Percentiles rank a stretch among this genome's conserved stretches.
Evolutionary conservation across 2,329 filamentous ascomycete species (phyloP).

Genomic region (Harringtonia aguacate): DNA sequence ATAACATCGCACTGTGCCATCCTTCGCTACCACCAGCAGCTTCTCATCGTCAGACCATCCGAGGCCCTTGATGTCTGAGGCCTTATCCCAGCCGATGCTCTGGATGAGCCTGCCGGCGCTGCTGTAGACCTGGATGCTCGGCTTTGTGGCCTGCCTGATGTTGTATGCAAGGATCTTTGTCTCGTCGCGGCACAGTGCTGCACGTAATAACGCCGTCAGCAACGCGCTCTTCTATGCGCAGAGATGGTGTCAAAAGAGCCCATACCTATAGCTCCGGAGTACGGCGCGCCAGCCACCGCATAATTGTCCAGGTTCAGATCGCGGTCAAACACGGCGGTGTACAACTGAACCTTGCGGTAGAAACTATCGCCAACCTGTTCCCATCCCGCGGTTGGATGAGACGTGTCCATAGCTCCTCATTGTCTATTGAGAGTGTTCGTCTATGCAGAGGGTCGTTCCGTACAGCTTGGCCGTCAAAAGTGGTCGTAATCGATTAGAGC

Average conservation of each 20-base stretch:
- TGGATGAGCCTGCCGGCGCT: constrained; percentile 82
- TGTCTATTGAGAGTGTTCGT: background rate
- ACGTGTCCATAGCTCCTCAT: constrained; percentile 36
- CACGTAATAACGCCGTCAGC: background rate
- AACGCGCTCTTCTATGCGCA: background rate
- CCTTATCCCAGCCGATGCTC: constrained; percentile 84
- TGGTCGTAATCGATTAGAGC: too few species aligned
- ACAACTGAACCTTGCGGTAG: constrained; percentile 90
- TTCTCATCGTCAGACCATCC: constrained; percentile 97
- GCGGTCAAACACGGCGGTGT: constrained; percentile 85
- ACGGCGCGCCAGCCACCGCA: constrained; percentile 81
- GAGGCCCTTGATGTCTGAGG: constrained; percentile 64
- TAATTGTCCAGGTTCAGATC: constrained; percentile 94
- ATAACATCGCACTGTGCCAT: constrained; percentile 85
- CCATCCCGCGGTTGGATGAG: constrained; percentile 77
- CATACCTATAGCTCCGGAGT: constrained; percentile 85
- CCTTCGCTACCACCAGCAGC: constrained; percentile 75
- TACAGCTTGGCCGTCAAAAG: too few species aligned
- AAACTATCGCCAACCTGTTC: constrained; percentile 86
- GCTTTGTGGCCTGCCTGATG: constrained; percentile 59
- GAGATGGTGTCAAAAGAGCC: background rate
- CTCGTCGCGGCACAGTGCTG: constrained; percentile 84
- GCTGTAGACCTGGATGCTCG: constrained; percentile 89
- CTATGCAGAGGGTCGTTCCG: too few species aligned
- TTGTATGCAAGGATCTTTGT: constrained; percentile 72